Percentiles rank a stretch among this genome's conserved stretches.
phyloP scores from a whole-genome alignment of 805 yeast genomes.

The Brettanomyces naardenensis region DNA sequence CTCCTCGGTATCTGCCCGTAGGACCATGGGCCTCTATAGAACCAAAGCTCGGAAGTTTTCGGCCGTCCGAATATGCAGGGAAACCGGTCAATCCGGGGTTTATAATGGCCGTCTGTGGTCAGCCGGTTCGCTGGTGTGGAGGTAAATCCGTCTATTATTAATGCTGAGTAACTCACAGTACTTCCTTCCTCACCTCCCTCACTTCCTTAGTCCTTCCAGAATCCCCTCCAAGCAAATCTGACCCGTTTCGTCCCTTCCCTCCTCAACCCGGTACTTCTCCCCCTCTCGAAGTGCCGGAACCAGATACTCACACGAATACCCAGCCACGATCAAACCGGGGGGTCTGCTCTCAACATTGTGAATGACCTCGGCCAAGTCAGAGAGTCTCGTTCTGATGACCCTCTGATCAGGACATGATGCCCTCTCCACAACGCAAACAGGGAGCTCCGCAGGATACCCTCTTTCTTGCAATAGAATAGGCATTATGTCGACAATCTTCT shows the following conservation, averaged over 20 bases:
- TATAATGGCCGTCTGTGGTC: no score
- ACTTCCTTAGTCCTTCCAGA: no score
- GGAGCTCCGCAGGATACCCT: conserved; percentile 63
- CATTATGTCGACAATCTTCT: conserved; percentile 55
- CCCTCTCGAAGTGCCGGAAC: background rate
- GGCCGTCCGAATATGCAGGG: no score
- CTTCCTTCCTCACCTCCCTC: no score
- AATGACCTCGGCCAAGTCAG: conserved; percentile 62
- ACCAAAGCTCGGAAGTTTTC: no score
- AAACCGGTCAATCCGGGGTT: no score
- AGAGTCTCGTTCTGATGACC: conserved; percentile 64
- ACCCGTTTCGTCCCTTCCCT: background rate
- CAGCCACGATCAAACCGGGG: conserved; percentile 83
- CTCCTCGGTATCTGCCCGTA: no score
- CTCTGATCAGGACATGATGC: conserved; percentile 94
- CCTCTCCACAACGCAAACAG: conserved; percentile 82
- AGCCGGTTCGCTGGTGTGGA: no score
- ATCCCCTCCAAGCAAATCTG: no score
- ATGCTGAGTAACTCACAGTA: no score
- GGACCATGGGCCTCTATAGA: no score
- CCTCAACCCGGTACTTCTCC: conserved; percentile 3
- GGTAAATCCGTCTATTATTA: no score
- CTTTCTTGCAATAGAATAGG: conserved; percentile 33
- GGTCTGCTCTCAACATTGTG: conserved; percentile 80
- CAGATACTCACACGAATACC: conserved; percentile 50